These are phyloP conservation scores for Penicillium daleae DNA, from an alignment of 495 filamentous ascomycete species.

Conservation along the genomic window DNA sequence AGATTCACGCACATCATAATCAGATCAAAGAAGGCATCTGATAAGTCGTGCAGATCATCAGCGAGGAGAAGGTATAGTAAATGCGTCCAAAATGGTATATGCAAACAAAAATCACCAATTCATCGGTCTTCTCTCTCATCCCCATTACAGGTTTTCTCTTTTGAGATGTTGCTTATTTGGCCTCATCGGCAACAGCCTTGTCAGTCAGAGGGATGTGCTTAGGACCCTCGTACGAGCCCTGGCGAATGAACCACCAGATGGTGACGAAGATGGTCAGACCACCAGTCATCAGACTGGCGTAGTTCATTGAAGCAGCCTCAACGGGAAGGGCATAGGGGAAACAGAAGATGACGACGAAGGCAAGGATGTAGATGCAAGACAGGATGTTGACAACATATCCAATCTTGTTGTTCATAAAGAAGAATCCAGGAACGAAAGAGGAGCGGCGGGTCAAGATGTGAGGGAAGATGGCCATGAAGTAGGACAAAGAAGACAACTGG, in stretches of 20 bases:
- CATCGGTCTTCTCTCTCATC: not conserved
- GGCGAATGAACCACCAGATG: slow-evolving; percentile 46
- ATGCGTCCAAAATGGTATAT: slow-evolving; percentile 20
- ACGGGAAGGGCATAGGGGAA: slow-evolving; percentile 69
- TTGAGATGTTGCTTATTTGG: slow-evolving; percentile 21
- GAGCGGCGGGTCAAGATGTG: slow-evolving; percentile 68
- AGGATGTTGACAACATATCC: slow-evolving; percentile 64
- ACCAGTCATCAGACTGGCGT: slow-evolving; percentile 66
- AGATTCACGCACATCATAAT: slow-evolving; percentile 20
- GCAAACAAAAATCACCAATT: slow-evolving; percentile 9
- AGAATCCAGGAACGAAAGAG: slow-evolving; percentile 67
- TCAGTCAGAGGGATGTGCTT: slow-evolving; percentile 44
- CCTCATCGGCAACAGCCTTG: slow-evolving; percentile 35
- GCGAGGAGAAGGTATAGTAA: slow-evolving; percentile 13
- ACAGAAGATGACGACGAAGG: slow-evolving; percentile 78
- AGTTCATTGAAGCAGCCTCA: slow-evolving; percentile 67
- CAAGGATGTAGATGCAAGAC: slow-evolving; percentile 64
- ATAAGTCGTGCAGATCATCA: slow-evolving; percentile 21
- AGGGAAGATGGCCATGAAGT: slow-evolving; percentile 75
- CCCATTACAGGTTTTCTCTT: not conserved
- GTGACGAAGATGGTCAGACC: slow-evolving; percentile 56
- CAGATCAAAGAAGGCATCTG: slow-evolving; percentile 12
- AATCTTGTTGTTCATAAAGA: slow-evolving; percentile 63
- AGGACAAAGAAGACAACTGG: slow-evolving; percentile 71
- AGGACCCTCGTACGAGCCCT: slow-evolving; percentile 40